Conservation (phyloP, 2,329 filamentous ascomycete species). For the Fulvia fulva region DNA sequence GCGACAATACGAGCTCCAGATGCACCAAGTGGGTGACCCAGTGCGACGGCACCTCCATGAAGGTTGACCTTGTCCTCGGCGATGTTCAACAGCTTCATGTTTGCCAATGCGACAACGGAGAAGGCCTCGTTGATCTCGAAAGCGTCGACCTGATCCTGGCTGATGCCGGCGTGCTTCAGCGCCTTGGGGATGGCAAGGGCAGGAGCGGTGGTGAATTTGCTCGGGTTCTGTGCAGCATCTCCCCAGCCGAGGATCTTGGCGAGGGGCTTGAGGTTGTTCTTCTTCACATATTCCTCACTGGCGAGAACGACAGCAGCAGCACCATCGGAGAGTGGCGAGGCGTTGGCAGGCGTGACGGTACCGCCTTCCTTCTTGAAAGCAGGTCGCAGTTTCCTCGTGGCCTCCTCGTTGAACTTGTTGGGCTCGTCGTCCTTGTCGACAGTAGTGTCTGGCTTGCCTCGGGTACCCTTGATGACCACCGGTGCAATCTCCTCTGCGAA, state of each 20-base stretch:
- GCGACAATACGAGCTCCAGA: constrained; percentile 91
- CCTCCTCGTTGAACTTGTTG: constrained; percentile 68
- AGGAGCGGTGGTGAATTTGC: constrained; percentile 93
- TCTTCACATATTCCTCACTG: constrained; percentile 89
- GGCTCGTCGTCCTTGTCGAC: constrained; percentile 90
- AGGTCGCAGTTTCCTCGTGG: constrained; percentile 57
- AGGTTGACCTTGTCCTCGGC: constrained; percentile 86
- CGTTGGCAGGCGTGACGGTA: constrained; percentile 93
- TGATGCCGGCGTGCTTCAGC: constrained; percentile 85
- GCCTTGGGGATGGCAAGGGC: constrained; percentile 95
- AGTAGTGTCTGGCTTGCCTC: constrained; percentile 79
- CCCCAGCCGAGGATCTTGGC: constrained; percentile 98
- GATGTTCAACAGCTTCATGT: constrained; percentile 85
- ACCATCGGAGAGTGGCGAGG: constrained; percentile 92
- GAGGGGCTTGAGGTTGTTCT: constrained; percentile 83
- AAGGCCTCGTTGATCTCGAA: constrained; percentile 99
- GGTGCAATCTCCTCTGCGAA: constrained; percentile 87
- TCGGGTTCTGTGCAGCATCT: constrained; percentile 84
- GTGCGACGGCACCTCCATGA: constrained; percentile 89
- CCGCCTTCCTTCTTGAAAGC: constrained; percentile 72
- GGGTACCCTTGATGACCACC: constrained; percentile 78
- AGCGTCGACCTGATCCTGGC: constrained; percentile 73
- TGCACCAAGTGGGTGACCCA: constrained; percentile 90
- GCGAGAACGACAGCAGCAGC: constrained; percentile 89
- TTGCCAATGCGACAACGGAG: constrained; percentile 91